Conservation (phyloP, 768 basidiomycete genomes). For the Arthromyces matolae region DNA sequence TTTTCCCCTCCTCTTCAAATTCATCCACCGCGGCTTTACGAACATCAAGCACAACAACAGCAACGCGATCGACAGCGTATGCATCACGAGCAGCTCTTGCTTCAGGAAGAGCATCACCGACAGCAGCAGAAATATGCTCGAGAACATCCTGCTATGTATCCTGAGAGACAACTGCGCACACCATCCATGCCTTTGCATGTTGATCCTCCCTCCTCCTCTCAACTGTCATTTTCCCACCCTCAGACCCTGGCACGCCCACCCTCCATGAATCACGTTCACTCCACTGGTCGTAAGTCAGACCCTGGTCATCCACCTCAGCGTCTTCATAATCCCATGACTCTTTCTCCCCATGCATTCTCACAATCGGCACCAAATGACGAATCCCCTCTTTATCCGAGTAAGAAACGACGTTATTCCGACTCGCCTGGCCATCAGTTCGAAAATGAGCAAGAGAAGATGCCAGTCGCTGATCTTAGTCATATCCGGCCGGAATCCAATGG, state of each 20-base stretch:
- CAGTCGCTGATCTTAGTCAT: slow-evolving; percentile 30
- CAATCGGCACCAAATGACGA: slow-evolving; percentile 3
- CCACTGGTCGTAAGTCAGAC: slow-evolving; percentile 15
- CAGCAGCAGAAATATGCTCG: slow-evolving; percentile 19
- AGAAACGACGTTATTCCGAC: slow-evolving; percentile 43
- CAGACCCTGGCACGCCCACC: slow-evolving; percentile 5
- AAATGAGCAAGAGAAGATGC: slow-evolving; percentile 30
- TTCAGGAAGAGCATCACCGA: slow-evolving; percentile 22
- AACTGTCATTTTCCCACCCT: slow-evolving; percentile 10
- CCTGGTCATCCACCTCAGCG: slow-evolving; percentile 15
- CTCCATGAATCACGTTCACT: slow-evolving; percentile 4
- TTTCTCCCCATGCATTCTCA: slow-evolving; percentile 4
- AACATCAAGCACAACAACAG: slow-evolving; percentile 21
- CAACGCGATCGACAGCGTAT: slow-evolving; percentile 23
- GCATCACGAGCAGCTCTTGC: slow-evolving; percentile 22
- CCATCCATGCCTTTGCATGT: slow-evolving; percentile 15
- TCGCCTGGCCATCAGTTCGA: slow-evolving; percentile 28
- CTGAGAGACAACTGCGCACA: slow-evolving; percentile 5
- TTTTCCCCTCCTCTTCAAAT: slow-evolving; percentile 8
- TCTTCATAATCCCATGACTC: slow-evolving; percentile 11
- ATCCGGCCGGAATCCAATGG: slow-evolving; percentile 26
- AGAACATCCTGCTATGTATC: slow-evolving; percentile 19
- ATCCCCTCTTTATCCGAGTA: slow-evolving; percentile 24
- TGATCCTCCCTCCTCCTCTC: slow-evolving; percentile 12
- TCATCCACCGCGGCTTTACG: slow-evolving; percentile 14